Conservation (phyloP, 345 rosid species). For the Salix purpurea region DNA sequence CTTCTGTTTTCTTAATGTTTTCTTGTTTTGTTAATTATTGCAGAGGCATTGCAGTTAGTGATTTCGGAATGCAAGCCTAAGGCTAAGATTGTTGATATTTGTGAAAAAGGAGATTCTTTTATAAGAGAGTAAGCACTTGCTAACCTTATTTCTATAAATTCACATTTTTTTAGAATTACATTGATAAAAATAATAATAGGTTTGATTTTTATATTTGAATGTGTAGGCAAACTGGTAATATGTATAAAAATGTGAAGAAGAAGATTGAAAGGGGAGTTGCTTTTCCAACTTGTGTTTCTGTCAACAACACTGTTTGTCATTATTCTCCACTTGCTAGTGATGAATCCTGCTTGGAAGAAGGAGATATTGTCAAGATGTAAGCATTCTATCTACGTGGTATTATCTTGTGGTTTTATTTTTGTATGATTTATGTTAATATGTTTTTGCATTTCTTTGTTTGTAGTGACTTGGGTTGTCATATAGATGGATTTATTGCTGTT, state of each 20-base stretch:
- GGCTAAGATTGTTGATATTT: conserved; percentile 80
- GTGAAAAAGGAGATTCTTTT: conserved; percentile 82
- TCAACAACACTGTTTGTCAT: conserved; percentile 82
- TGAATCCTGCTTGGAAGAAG: conserved; percentile 68
- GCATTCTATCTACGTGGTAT: not conserved
- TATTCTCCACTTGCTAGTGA: conserved; percentile 89
- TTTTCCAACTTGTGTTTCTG: conserved; percentile 89
- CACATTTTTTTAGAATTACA: not conserved
- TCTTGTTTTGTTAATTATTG: not conserved
- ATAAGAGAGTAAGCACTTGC: conserved; percentile 68
- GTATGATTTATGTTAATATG: not conserved
- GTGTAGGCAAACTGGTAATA: conserved; percentile 70
- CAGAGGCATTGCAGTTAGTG: conserved; percentile 84
- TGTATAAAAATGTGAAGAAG: conserved; percentile 93
- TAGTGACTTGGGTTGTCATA: conserved; percentile 97
- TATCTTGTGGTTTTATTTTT: not conserved
- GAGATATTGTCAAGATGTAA: conserved; percentile 88
- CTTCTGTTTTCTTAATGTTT: not conserved
- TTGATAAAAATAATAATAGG: not conserved
- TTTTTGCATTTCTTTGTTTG: conserved; percentile 5
- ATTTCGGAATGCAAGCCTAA: conserved; percentile 74
- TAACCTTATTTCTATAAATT: not conserved
- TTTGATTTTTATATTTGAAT: not conserved
- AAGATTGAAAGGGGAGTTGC: conserved; percentile 94
- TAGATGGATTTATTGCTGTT: conserved; percentile 95